Percentiles rank a stretch among this genome's conserved stretches.
Conservation (phyloP, 2,329 filamentous ascomycete genomes). For the Fonsecaea pedrosoi region DNA sequence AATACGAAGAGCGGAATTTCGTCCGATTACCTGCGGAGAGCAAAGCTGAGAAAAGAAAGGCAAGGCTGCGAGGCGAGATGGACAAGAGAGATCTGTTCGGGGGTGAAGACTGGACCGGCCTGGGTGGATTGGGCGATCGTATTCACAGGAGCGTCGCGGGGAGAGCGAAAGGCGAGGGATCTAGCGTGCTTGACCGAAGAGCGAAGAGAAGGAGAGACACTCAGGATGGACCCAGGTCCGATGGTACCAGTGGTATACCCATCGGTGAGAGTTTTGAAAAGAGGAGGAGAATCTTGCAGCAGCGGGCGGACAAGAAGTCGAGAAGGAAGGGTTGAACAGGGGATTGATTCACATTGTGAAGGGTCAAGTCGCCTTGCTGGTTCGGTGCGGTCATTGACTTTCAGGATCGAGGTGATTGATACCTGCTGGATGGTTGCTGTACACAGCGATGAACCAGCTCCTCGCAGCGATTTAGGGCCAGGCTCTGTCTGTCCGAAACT, state of each 20-base stretch:
- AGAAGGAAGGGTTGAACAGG: constrained; percentile 32
- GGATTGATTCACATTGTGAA: not conserved
- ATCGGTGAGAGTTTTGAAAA: constrained; percentile 79
- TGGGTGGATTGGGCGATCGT: constrained; percentile 84
- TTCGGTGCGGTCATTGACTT: not conserved
- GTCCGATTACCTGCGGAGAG: constrained; percentile 81
- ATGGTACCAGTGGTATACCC: constrained; percentile 62
- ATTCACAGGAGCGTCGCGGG: constrained; percentile 79
- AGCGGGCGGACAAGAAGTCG: constrained; percentile 44
- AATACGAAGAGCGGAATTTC: constrained; percentile 94
- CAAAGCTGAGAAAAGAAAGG: constrained; percentile 80
- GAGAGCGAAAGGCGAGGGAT: constrained; percentile 60
- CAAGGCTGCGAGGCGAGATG: constrained; percentile 50
- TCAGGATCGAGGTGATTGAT: too few species aligned
- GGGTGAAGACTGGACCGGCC: constrained; percentile 88
- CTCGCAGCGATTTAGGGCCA: not conserved
- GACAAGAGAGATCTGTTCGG: constrained; percentile 69
- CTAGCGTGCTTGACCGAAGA: constrained; percentile 75
- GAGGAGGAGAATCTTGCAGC: constrained; percentile 58
- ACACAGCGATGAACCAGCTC: not conserved
- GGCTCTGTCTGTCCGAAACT: not conserved
- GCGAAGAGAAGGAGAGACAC: constrained; percentile 72
- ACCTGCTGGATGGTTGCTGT: not conserved
- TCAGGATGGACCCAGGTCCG: constrained; percentile 75
- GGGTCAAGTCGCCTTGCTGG: not conserved